phyloP scores from a whole-genome alignment of 108 stramenopile genomes.

The Halocafeteria seosinensis region DNA sequence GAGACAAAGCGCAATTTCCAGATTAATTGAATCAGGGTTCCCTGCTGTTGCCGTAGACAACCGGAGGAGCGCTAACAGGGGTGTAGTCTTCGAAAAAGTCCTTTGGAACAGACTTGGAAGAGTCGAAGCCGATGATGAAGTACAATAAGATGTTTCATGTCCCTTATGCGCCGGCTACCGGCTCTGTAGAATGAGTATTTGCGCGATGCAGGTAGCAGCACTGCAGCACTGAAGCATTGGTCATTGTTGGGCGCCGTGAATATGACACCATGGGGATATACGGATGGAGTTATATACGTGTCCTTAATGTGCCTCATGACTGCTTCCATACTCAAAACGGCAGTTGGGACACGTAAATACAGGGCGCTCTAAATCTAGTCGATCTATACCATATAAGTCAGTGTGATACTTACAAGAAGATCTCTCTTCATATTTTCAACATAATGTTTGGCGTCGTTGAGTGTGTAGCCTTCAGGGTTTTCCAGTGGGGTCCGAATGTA shows the following conservation, averaged over 20 bases:
- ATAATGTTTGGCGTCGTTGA: too few species aligned
- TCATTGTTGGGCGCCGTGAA: constrained; percentile 72
- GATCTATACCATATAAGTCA: too few species aligned
- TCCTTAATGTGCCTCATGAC: constrained; percentile 64
- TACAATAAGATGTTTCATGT: constrained; percentile 54
- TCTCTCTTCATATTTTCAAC: too few species aligned
- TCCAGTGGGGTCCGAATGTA: too few species aligned
- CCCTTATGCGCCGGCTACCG: constrained; percentile 30
- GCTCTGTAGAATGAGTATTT: too few species aligned
- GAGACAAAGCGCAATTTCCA: background rate
- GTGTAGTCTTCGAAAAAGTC: constrained; percentile 60
- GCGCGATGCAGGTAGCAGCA: too few species aligned
- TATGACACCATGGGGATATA: constrained; percentile 56
- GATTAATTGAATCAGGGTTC: constrained; percentile 49
- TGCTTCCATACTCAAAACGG: constrained; percentile 58
- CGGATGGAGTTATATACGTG: constrained; percentile 86
- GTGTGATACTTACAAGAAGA: too few species aligned
- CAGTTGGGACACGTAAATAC: too few species aligned
- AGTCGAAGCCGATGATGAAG: constrained; percentile 73
- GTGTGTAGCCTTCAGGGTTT: too few species aligned
- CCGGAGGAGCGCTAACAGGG: constrained; percentile 62
- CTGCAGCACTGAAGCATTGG: too few species aligned
- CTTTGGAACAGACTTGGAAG: constrained; percentile 51
- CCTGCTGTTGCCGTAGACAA: constrained; percentile 85
- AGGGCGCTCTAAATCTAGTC: too few species aligned